Base-by-base conservation (phyloP, 371 early-diverging fungal genomes). In the Circinella umbellata region DNA sequence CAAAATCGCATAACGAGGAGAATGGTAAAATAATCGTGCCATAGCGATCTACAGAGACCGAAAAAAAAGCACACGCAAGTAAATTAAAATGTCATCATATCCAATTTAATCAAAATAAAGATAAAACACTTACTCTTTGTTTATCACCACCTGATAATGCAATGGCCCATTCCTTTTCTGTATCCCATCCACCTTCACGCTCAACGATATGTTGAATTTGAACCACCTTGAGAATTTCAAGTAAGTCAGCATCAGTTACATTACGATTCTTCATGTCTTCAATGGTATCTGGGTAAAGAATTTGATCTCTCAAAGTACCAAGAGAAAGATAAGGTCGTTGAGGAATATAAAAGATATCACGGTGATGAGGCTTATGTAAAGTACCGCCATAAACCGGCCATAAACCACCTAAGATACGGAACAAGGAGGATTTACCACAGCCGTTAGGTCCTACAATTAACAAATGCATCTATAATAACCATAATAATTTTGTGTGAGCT, bases 361-460 rank as follows among this genome's bases (percentile, higher is more conserved):
- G 82, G 79, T 92, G 88, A 64, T 82, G 73, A 9, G 97, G 97
- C 73, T 92, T 92, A 70, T 88, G 85, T 55, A 98, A 87, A 0
- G 91, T 91, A 63, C 98, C 98, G 63, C 92, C 94, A 74, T 92
- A 93, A 34, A 94, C 92, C 11, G 95, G 95, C 96, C 96, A 96
- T 66, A 99, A 88, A 0, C 96, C 97, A 71, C 97, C 97, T 15
- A 99, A 86, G 69, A 98, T 97, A 69, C 98, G 94, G 89, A 99
- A 98, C 72, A 98, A 81, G 46, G 95, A 95, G 4, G 94, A 93
- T 79, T 97, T 95, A 66, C 94, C 94, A 72, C 95, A 96, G 6
- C 98, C 98, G 77, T 97, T 98, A 55, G 98, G 98, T 2, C 98
- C 99, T n/a, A 95, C 93, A 69, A 99, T 95, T 69, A 99, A 82